These are phyloP conservation scores for Fusarium coicis DNA, from an alignment of 2,329 filamentous ascomycete species.

Conservation along the genomic window DNA sequence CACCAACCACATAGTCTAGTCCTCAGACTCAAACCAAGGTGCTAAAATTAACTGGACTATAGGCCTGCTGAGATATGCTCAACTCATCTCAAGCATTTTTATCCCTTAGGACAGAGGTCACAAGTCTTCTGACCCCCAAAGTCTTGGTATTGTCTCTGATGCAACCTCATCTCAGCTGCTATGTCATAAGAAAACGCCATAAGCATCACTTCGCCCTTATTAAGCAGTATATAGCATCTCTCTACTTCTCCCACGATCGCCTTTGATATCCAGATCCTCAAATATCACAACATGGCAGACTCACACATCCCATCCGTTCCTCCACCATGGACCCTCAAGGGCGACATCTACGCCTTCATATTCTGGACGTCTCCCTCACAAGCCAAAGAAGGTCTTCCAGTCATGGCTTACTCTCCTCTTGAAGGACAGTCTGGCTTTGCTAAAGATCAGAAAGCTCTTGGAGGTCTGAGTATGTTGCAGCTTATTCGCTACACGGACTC, in stretches of 20 bases:
- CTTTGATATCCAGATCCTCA: not conserved
- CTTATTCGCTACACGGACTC: slow-evolving; percentile 62
- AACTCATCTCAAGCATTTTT: not conserved
- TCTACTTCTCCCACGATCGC: not conserved
- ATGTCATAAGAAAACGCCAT: not conserved
- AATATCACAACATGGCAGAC: not conserved
- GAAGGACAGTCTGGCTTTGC: slow-evolving; percentile 55
- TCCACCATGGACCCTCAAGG: slow-evolving; percentile 58
- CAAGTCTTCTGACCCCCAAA: not conserved
- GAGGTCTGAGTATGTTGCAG: slow-evolving; percentile 61
- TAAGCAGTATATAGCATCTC: not conserved
- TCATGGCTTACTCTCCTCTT: slow-evolving; percentile 58
- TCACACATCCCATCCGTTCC: slow-evolving; percentile 38
- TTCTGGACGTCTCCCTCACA: slow-evolving; percentile 52
- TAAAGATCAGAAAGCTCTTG: slow-evolving; percentile 51
- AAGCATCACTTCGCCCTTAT: not conserved
- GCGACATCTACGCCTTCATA: slow-evolving; percentile 56
- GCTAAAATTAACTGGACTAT: not conserved
- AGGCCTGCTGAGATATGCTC: not conserved
- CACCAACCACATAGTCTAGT: not conserved
- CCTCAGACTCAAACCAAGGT: not conserved
- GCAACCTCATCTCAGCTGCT: not conserved
- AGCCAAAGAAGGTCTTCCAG: slow-evolving; percentile 47
- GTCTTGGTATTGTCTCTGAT: not conserved
- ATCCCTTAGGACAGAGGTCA: not conserved